Evolutionary conservation across 768 basidiomycete genomes (phyloP), one percentile per base, ranked within the genome.

Genomic region (Xerocomellus chrysenteron): DNA sequence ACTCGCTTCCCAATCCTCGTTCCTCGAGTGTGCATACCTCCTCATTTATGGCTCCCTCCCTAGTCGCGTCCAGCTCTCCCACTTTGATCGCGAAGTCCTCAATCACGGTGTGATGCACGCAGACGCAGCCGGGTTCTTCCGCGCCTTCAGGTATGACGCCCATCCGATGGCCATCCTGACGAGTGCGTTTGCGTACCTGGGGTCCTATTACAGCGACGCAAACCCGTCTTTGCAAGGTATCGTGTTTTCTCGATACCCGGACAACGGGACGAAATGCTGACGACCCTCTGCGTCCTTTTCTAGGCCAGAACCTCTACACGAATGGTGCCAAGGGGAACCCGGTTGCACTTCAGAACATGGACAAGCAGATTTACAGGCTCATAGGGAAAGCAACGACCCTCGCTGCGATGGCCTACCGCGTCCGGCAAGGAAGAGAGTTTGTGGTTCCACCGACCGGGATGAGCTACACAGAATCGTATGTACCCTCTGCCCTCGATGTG

Each of bases 331-430:
- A 80, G 59, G 86, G 86, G 8, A 81, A 87, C 68, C 69, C 76
- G 30, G 78, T 68, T 0, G 91, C 90, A 4, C 80, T 95, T 7
- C 85, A 80, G 28, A 77, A 83, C 45, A 91, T 96, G 88, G 94
- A 95, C 72, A 92, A 92, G 76, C 94, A 95, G 71, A 94, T 95
- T 42, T 93, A 86, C 69, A 78, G 92, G 61, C 74, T 94, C 6
- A 89, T 94, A 50, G 93, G 94, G 42, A 95, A 94, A 68, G 87
- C 89, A 10, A 92, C 89, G 6, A 93, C 92, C 0, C 77, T 95
- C 40, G 93, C 93, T 58, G 92, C 93, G 82, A 94, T 95, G 92
- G 93, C 94, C 0, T 96, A 94, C 71, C 91, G 94, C 32, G 82
- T 95, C 35, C 87, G 94, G 40, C 92, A 93, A 75, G 94, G 94